Evolutionary conservation across 2,329 filamentous ascomycete species (phyloP).

Genomic region (Cyclaneusma minus): DNA sequence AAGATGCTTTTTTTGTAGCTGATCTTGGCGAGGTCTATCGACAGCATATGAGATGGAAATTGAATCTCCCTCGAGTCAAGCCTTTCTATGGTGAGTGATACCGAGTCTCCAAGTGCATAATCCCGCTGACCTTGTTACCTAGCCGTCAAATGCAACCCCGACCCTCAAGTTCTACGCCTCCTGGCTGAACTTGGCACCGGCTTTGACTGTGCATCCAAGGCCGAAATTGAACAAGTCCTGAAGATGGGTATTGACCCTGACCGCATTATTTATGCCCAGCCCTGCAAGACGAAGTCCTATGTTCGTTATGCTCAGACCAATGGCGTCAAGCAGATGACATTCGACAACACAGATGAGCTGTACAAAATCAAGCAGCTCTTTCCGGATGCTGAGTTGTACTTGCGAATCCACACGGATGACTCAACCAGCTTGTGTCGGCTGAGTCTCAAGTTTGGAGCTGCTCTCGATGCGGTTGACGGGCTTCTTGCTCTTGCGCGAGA

Average conservation of each 20-base stretch:
- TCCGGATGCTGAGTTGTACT: conserved; percentile 76
- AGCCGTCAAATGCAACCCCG: conserved; percentile 99
- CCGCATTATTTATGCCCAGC: conserved; percentile 97
- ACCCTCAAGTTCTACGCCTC: conserved; percentile 75
- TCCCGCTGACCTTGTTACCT: conserved; percentile 5
- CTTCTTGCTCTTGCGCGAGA: conserved; percentile 69
- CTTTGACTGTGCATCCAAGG: conserved; percentile 97
- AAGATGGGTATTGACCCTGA: conserved; percentile 67
- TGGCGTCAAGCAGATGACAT: conserved; percentile 95
- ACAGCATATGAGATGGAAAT: conserved; percentile 97
- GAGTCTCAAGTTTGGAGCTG: conserved; percentile 93
- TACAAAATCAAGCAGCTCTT: conserved; percentile 93
- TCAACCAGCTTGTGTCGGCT: conserved; percentile 86
- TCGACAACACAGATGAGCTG: conserved; percentile 95
- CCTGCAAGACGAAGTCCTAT: conserved; percentile 98
- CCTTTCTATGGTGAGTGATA: conserved; percentile 80
- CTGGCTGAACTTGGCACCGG: conserved; percentile 80
- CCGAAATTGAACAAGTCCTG: conserved; percentile 87
- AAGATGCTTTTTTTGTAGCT: conserved; percentile 96
- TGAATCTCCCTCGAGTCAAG: conserved; percentile 79
- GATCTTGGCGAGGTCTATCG: conserved; percentile 97
- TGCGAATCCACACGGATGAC: conserved; percentile 93
- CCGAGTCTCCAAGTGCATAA: conserved; percentile 3
- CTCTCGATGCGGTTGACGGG: conserved; percentile 63
- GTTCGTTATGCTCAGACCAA: conserved; percentile 74